phyloP scores from a whole-genome alignment of 495 filamentous ascomycete genomes.

The Chaetomium cochliodes region DNA sequence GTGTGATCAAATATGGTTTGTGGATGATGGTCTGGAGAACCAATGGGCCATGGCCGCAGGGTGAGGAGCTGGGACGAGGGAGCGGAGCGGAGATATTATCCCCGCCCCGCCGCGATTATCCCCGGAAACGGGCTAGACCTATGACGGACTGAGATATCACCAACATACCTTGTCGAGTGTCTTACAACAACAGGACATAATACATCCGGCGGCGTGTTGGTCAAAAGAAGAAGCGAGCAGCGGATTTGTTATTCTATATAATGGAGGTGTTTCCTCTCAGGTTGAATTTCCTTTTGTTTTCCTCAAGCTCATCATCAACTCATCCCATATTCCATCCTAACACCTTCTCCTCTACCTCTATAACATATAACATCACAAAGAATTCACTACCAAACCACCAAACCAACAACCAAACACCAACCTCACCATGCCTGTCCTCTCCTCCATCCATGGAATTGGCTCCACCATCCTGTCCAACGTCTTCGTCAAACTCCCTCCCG shows the following conservation, averaged over 20 bases:
- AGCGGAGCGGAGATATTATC: slow-evolving; percentile 1
- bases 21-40: neutral
- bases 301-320: neutral
- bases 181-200: neutral
- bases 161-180: no score
- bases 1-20: neutral
- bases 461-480: slow-evolving; percentile 1
- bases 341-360: neutral
- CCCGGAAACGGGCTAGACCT: no score
- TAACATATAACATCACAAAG: neutral
- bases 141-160: no score
- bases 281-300: no score
- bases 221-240: neutral
- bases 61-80: neutral
- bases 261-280: neutral
- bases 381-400: neutral
- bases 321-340: neutral
- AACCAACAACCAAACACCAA: neutral
- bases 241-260: neutral
- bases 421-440: neutral
- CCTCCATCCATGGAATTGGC: neutral
- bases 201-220: neutral
- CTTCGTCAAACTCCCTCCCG: neutral
- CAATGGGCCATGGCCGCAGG: no score
- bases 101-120: neutral